These are phyloP conservation scores for Lachnellula hyalina DNA, from an alignment of 2,329 filamentous ascomycete genomes.

Conservation along the genomic window DNA sequence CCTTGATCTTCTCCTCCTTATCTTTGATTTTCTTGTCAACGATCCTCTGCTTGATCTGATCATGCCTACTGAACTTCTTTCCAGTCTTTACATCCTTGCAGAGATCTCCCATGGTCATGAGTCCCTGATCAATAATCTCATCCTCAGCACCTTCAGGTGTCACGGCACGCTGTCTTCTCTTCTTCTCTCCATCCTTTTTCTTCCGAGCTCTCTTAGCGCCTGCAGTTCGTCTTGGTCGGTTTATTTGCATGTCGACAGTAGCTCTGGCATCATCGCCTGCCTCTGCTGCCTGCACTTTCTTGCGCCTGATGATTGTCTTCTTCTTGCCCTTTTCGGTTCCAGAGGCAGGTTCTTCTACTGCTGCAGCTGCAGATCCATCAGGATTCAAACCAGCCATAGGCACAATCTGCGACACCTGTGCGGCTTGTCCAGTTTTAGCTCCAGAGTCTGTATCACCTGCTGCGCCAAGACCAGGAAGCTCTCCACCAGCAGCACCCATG, in stretches of 20 bases:
- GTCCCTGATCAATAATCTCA: slow-evolving; percentile 58
- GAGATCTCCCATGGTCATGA: slow-evolving; percentile 67
- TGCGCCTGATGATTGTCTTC: slow-evolving; percentile 14
- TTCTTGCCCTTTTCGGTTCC: slow-evolving; percentile 18
- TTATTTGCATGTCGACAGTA: slow-evolving; percentile 22
- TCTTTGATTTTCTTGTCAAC: slow-evolving; percentile 36
- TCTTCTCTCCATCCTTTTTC: slow-evolving; percentile 31
- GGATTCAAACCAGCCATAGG: slow-evolving; percentile 21
- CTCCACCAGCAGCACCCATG: slow-evolving; percentile 13
- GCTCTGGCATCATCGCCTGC: slow-evolving; percentile 22
- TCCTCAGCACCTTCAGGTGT: slow-evolving; percentile 61
- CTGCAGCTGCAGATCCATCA: slow-evolving; percentile 23
- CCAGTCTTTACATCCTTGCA: slow-evolving; percentile 66
- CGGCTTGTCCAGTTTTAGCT: slow-evolving; percentile 4
- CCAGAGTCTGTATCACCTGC: slow-evolving; percentile 6
- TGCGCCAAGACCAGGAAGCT: slow-evolving; percentile 1
- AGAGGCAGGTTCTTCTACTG: slow-evolving; percentile 14
- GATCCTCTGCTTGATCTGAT: slow-evolving; percentile 65
- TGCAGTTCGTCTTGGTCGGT: slow-evolving; percentile 14
- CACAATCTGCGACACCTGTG: slow-evolving; percentile 18
- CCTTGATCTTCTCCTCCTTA: slow-evolving; percentile 10
- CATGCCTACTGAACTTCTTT: slow-evolving; percentile 69
- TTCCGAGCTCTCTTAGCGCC: slow-evolving; percentile 21
- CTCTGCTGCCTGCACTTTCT: slow-evolving; percentile 18
- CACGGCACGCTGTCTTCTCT: slow-evolving; percentile 22